Evolutionary conservation across 306 rosid genomes (phyloP).

Genomic region (Cucumis melo): DNA sequence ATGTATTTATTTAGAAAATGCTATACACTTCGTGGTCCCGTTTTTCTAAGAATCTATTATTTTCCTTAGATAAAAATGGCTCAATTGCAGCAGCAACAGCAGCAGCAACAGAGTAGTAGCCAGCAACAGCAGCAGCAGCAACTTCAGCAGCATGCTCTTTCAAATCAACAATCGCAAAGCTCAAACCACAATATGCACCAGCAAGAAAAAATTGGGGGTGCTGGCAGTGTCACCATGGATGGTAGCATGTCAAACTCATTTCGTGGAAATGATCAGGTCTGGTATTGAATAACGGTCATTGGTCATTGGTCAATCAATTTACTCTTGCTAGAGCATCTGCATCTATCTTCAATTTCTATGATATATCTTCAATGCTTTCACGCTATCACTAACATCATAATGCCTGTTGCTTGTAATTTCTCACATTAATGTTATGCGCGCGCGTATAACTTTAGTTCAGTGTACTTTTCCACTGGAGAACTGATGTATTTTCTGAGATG

Average conservation of each 20-base stretch:
- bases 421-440: neutral
- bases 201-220: conserved; percentile 82
- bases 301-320: neutral
- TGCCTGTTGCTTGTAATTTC: neutral
- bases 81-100: conserved; percentile 68
- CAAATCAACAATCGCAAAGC: conserved; percentile 68
- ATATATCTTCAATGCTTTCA: neutral
- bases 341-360: neutral
- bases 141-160: conserved; percentile 79
- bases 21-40: neutral
- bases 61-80: conserved; percentile 66
- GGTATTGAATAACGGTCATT: neutral
- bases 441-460: too few relatives aligned
- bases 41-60: conserved; percentile 12
- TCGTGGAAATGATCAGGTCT: conserved; percentile 97
- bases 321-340: neutral
- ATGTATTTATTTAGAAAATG: neutral
- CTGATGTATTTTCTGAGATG: neutral
- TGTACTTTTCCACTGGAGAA: neutral
- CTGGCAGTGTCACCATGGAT: conserved; percentile 66
- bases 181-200: conserved; percentile 73
- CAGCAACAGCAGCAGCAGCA: conserved; percentile 53
- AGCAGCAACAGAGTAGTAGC: conserved; percentile 40
- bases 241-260: conserved; percentile 89
- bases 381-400: neutral